Evolutionary conservation across 2,329 filamentous ascomycete genomes (phyloP), one percentile per base, ranked within the genome.

Genomic region (Neofusicoccum sp.): DNA sequence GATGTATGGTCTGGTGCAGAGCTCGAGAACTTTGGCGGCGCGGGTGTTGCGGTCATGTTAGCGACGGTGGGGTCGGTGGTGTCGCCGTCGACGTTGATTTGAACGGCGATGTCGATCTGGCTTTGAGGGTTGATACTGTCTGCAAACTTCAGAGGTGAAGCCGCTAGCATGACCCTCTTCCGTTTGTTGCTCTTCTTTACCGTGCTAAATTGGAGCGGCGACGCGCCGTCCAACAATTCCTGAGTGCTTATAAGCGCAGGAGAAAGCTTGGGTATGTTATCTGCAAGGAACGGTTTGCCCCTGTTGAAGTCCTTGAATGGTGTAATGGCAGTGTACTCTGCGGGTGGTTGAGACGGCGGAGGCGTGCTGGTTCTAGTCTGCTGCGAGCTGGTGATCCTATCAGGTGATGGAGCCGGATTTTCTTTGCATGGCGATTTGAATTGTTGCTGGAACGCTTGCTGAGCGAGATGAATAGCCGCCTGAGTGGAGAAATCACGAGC

Each of bases 151-250:
- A 40, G 26, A 26, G 30, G 58, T 9, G 36, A 51, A 6, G 30
- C 58, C 43, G 34, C 59, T 5, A 60, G 12, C 38, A 36, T 54
- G 40, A 60, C 58, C 24, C 47, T 53, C 48, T 60, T 60, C 14
- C 40, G 58, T 33, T 26, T 38, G 20, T 31, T 49, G 6, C 65
- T 68, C 66, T 78, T 79, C 67, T 79, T 80, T 34, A 74, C 68
- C 9, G 75, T 76, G 57, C 74, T 76, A 64, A 73, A 72, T 12
- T 68, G 62, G 68, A 78, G 76, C 43, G 78, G 66, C 47, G 76
- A 70, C 56, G 71, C 74, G 64, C 71, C 75, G 28, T 72, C 70
- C 48, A 80, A 73, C 7, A 81, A 66, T 14, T 77, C 76, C 59
- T 81, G 79, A 2, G 79, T 81, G 61, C 75, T 78, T 33, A 76